Evolutionary conservation across 2,329 filamentous ascomycete genomes (phyloP).

Genomic region (Phialemonium atrogriseum): DNA sequence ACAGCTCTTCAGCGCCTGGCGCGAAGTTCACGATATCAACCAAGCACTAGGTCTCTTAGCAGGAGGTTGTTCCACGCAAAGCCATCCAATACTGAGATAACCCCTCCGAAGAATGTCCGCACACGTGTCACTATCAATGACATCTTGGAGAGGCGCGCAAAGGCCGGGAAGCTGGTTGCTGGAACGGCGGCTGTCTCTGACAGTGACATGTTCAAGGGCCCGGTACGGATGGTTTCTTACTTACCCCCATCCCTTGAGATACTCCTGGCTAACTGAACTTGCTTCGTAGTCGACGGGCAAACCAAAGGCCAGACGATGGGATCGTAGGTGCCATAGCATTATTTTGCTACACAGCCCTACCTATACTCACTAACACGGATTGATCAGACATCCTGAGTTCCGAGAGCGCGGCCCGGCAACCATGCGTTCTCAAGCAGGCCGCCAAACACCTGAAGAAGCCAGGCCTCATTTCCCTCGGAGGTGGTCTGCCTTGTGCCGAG

Average conservation of each 20-base stretch:
- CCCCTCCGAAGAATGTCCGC: conserved; percentile 5
- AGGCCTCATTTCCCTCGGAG: conserved; percentile 84
- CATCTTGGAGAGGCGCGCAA: conserved; percentile 59
- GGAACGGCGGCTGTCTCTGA: conserved; percentile 69
- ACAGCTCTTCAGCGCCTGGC: too few relatives aligned
- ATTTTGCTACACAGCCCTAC: background rate
- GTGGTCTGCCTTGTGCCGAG: conserved; percentile 79
- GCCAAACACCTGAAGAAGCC: conserved; percentile 72
- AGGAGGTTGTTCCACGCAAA: too few relatives aligned
- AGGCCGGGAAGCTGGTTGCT: conserved; percentile 63
- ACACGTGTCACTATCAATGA: conserved; percentile 51
- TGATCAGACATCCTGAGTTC: conserved; percentile 45
- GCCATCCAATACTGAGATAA: conserved; percentile 15
- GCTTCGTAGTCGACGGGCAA: conserved; percentile 38
- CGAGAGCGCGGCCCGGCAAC: conserved; percentile 53
- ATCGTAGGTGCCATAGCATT: conserved; percentile 52
- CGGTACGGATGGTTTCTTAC: conserved; percentile 43
- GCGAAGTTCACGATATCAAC: too few relatives aligned
- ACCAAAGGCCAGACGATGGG: conserved; percentile 74
- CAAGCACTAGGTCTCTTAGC: too few relatives aligned
- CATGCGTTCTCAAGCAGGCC: conserved; percentile 72
- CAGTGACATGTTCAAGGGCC: conserved; percentile 77
- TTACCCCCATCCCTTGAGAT: conserved; percentile 2
- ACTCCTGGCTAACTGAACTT: conserved; percentile 8
- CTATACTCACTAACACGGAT: conserved; percentile 4